Base-by-base conservation (phyloP, 1,284 basidiomycete genomes). In the Erythrobasidium hasegawianum region DNA sequence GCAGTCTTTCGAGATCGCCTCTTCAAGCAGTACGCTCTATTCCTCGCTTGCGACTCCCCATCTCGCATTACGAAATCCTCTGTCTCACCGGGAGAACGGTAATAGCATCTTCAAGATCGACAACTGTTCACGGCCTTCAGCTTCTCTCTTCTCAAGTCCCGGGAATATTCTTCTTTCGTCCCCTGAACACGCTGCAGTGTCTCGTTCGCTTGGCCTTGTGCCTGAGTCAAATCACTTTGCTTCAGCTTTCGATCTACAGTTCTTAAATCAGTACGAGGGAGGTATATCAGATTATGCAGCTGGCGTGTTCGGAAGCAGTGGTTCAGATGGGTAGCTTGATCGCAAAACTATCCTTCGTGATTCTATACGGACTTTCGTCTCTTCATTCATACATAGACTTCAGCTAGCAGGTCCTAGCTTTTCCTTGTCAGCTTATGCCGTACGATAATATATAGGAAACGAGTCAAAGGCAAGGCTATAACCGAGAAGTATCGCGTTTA, bases 101-200 rank as follows among this genome's bases (percentile, higher is more conserved):
- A 33, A 14, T 8, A 47, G 29, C 5, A 65, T 65, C 33, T 65
- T 65, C 56, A 65, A 57, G 38, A 58, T 65, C 29, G 62, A 65
- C 47, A 65, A 57, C 24, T 57, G 41, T 29, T 57, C 55, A 16
- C 40, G 62, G 24, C 62, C 62, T 2, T 57, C 53, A 39, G 62
- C 62, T 26, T 65, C 53, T 16, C 50, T 49, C 16, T 49, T 40
- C 13, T 64, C 61, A 16, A 41, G 52, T 5, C 24, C 47, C 8
- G 18, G 62, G n/a, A 43, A 43, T 1, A 55, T 58, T 33, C 55
- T 65, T n/a, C 45, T 65, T 7, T 65, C 62, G 2, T 40, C 27
- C 26, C 62, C 62, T 29, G 62, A 65, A 53, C 62, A 65, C 20
- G 62, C 62, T 18, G 62, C 62, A 16, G 62, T 65, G 9, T 57